Conservation (phyloP, 2,329 filamentous ascomycete genomes). For the Pestalotiopsis sp. region DNA sequence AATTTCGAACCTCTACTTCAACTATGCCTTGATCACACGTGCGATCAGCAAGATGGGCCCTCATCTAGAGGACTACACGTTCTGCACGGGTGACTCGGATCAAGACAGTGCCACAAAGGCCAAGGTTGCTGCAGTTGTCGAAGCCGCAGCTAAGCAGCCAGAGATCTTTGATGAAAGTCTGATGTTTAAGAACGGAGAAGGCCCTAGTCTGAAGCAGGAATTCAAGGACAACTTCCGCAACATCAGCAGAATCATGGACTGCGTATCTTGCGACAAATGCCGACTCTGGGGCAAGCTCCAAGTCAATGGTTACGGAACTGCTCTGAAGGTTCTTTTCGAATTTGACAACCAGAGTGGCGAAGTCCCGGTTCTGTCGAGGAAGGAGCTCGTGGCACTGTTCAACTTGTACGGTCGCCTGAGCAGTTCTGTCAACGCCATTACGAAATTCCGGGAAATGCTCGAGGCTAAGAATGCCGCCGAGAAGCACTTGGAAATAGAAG, state of each 20-base stretch:
- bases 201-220: conserved; percentile 86
- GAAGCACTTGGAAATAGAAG: conserved; percentile 24
- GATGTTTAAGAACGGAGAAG: conserved; percentile 86
- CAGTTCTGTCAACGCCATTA: conserved; percentile 75
- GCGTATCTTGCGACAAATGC: conserved; percentile 98
- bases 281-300: conserved; percentile 97
- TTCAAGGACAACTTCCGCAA: conserved; percentile 98
- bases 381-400: conserved; percentile 90
- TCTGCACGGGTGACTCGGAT: conserved; percentile 82
- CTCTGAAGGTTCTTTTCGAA: conserved; percentile 94
- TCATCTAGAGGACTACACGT: conserved; percentile 82
- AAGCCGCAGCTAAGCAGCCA: conserved; percentile 68
- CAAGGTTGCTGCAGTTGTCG: conserved; percentile 78
- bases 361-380: conserved; percentile 77
- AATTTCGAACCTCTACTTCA: conserved; percentile 98
- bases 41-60: conserved; percentile 89
- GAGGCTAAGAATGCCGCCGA: conserved; percentile 26
- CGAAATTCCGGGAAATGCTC: conserved; percentile 67
- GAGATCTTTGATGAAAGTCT: conserved; percentile 92
- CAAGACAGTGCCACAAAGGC: conserved; percentile 81
- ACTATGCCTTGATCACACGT: conserved; percentile 93
- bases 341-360: conserved; percentile 71
- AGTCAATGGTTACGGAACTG: conserved; percentile 91
- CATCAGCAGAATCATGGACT: conserved; percentile 96
- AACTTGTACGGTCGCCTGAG: conserved; percentile 92